A percentile compares a stretch with the other conserved stretches of the same genome.
phyloP scores from a whole-genome alignment of 1,284 basidiomycete genomes.

The Ceratobasidium sp. region DNA sequence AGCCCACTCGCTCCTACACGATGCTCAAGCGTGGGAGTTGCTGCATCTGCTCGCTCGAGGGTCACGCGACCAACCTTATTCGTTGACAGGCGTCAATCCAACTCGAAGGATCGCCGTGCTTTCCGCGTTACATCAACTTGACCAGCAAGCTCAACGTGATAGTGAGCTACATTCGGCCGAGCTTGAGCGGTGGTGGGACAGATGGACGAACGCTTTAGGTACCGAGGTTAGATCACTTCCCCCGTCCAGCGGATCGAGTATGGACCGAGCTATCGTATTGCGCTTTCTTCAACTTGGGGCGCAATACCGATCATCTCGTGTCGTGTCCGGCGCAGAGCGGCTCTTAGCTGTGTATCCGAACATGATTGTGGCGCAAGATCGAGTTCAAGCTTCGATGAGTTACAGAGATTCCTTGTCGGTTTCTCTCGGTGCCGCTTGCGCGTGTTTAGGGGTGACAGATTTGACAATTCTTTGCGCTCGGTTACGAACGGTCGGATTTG shows the following conservation, averaged over 20 bases:
- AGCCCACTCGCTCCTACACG: background rate
- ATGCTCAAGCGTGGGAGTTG: background rate
- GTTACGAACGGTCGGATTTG: conserved; percentile 16
- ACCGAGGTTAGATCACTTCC: background rate
- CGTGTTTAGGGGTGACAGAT: conserved; percentile 6
- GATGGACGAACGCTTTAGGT: conserved; percentile 13
- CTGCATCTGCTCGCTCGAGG: conserved; percentile 1
- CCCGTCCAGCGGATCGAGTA: background rate
- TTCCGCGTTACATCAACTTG: background rate
- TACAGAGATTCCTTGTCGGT: background rate
- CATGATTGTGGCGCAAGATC: background rate
- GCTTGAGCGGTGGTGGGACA: conserved; percentile 10
- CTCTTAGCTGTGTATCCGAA: background rate
- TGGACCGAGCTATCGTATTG: conserved; percentile 6
- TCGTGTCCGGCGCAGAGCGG: conserved; percentile 9
- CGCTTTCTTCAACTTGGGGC: background rate
- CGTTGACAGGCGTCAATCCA: background rate
- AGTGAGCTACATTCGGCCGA: background rate
- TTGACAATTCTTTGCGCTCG: background rate
- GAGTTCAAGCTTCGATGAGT: background rate
- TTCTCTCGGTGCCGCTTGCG: conserved; percentile 19
- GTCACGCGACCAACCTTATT: background rate
- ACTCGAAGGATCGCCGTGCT: conserved; percentile 14
- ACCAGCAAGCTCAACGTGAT: no score
- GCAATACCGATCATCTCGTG: background rate